Base-by-base conservation (phyloP, 129 eudicot genomes). In the Centrapalus pauciflorus region DNA sequence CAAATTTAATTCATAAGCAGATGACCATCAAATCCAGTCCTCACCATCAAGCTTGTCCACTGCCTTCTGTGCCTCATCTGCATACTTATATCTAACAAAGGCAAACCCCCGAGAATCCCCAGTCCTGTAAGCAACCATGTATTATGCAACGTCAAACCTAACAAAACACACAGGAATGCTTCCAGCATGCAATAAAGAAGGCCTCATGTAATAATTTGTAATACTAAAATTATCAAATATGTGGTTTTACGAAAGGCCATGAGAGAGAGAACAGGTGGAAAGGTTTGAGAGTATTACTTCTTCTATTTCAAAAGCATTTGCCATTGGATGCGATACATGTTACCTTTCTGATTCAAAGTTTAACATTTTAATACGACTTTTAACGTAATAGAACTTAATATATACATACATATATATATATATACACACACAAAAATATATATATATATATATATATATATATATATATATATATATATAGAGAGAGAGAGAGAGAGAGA, bases 91-190 rank as follows among this genome's bases (percentile, higher is more conserved):
- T 27, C 99, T 78, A 55, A 94, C 99, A 84, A 94, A 94, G 4
- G 99, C 99, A 82, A 89, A 94, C 2, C 99, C 99, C n/a, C 99
- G 76, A 0, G 99, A 94, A 64, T 94, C 97, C 5, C 99, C 99
- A 67, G 97, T 94, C 90, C 99, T 93, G 43, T 26, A 17, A 66
- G 1, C 37, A 33, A 30, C 45, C 8, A 20, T 6, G 23, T 5
- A 6, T 32, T 7, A 49, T 37, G 10, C 1, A 64, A 11, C 7
- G 13, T n/a, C n/a, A 55, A 56, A 29, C 19, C 13, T 10, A 3
- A 23, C n/a, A 34, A 7, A 33, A 17, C 7, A 4, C 35, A 49
- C 23, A 14, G 12, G n/a, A 6, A 21, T 34, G 34, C 43, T 25
- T 37, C 25, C 52, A 41, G 1, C 55, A 16, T 51, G 12, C 21